Evolutionary conservation across 2,329 filamentous ascomycete genomes (phyloP).

Genomic region (Magnaporthiopsis poae): DNA sequence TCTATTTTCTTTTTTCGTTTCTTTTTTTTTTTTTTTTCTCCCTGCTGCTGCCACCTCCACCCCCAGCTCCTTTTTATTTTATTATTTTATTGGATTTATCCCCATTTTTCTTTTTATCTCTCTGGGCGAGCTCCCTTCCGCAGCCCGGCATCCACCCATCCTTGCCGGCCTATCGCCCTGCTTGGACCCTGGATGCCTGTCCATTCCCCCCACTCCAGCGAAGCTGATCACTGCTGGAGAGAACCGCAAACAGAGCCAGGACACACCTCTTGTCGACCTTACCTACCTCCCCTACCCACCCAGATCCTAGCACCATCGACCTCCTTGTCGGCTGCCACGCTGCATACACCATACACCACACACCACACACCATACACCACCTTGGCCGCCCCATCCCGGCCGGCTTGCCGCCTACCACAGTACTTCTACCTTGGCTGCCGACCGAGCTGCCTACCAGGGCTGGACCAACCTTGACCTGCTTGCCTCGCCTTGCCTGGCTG

Average conservation of each 20-base stretch:
- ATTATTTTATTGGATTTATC: background rate
- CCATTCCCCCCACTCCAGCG: background rate
- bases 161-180: background rate
- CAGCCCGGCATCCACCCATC: conserved; percentile 1
- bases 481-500: background rate
- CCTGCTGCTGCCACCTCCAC: background rate
- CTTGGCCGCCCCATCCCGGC: background rate
- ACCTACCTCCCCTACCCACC: background rate
- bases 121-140: background rate
- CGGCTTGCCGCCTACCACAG: background rate
- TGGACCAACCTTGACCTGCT: background rate
- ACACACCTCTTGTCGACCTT: background rate
- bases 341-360: conserved; percentile 1
- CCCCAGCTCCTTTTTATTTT: background rate
- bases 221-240: background rate
- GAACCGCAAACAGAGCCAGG: background rate
- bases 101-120: background rate
- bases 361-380: background rate
- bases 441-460: background rate
- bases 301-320: background rate
- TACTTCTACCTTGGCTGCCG: conserved; percentile 2
- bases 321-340: background rate
- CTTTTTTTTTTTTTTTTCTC: background rate
- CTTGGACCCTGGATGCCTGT: background rate
- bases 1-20: background rate